Evolutionary conservation across 768 basidiomycete genomes (phyloP), one percentile per base, ranked within the genome.

Genomic region (Agaricus sinodeliciosus): DNA sequence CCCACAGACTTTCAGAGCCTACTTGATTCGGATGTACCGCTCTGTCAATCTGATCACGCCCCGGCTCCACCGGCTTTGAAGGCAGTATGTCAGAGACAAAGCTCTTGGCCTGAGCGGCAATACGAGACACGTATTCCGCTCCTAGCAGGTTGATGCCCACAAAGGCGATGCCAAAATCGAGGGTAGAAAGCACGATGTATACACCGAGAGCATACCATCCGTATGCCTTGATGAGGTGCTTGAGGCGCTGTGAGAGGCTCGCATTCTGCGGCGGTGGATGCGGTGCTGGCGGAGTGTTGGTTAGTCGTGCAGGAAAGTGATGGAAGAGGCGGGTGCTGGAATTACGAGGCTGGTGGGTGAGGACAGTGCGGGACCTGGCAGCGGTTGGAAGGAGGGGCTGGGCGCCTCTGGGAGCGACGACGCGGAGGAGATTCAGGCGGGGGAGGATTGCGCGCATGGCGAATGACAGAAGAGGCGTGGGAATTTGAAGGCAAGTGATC

Each of bases 121-220:
- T 68, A 12, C 77, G 78, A 11, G 86, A 79, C 40, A 98, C 94
- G 57, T 90, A 84, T 44, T 97, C 94, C 1, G 93, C 92, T 42
- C 96, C 96, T 31, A 96, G 72, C 40, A 92, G 72, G 59, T 90
- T 87, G 63, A 99, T 82, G 48, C 83, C 83, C 43, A 83, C 78
- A 64, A 96, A 96, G 0, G 89, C 83, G 61, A 96, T 75, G 34
- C 80, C 71, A 65, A 98, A 93, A 67, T 99, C 96, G 64, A 94
- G 63, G 6, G 74, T 72, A 39, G 80, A 79, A 50, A 98, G 65
- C 46, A 85, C 63, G 57, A 85, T 41, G 73, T 99, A 99, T 22
- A 98, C 84, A 28, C 89, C 94, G 26, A 98, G 77, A 16, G 96
- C 93, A 64, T 94, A 95, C 90, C 90, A 93, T 27, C 95, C 95